Evolutionary conservation across 805 yeast species (phyloP).

Genomic region (Priceomyces medius): DNA sequence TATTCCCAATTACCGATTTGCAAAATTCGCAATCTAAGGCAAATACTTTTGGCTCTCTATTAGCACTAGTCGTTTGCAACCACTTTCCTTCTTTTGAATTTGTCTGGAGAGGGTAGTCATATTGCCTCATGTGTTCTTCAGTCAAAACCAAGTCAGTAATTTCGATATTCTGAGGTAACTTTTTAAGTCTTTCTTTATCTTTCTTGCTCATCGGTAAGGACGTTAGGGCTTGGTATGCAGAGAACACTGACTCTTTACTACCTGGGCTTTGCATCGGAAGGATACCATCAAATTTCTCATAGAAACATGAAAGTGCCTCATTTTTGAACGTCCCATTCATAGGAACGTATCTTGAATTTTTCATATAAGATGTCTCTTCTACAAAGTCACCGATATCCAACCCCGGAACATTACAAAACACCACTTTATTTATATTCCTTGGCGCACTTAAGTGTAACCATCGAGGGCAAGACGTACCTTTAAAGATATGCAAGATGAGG

Average conservation of each 20-base stretch:
- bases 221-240: conserved; percentile 54
- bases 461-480: conserved; percentile 21
- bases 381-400: conserved; percentile 49
- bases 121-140: conserved; percentile 44
- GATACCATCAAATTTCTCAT: conserved; percentile 37
- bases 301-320: conserved; percentile 29
- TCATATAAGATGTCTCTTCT: conserved; percentile 13
- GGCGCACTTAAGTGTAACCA: conserved; percentile 54
- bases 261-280: conserved; percentile 68
- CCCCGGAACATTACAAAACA: conserved; percentile 63
- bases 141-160: conserved; percentile 55
- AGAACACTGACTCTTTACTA: conserved; percentile 52
- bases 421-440: conserved; percentile 40
- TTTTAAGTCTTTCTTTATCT: conserved; percentile 45
- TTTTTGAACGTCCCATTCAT: conserved; percentile 6
- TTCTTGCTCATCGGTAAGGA: conserved; percentile 55
- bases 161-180: conserved; percentile 30
- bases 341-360: conserved; percentile 5
- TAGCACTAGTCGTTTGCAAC: conserved; percentile 44
- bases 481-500: conserved; percentile 15
- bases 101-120: conserved; percentile 61
- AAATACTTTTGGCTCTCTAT: conserved; percentile 57
- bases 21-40: conserved; percentile 97
- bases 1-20: conserved; percentile 57
- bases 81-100: conserved; percentile 9